Base-by-base conservation (phyloP, 1,139 yeast species). In the Geotrichum candidum region DNA sequence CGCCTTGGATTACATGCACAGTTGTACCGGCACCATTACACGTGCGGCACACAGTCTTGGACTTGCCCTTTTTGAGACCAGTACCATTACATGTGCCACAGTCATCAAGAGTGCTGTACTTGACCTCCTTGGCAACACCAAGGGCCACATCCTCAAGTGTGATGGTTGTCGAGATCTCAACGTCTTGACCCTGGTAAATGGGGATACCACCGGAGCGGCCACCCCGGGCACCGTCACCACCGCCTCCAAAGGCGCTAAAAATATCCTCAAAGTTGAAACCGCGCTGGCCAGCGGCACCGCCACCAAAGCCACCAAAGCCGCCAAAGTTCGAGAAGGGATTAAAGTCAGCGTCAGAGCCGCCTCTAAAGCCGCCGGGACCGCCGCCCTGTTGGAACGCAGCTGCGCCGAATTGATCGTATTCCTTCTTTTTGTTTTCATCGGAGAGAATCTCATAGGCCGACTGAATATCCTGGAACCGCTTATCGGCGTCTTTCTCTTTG, bases 21-120 rank as follows among this genome's bases (percentile, higher is more conserved):
- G 88, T 84, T 56, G 92, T 88, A 9, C 99, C 99, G 0, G 96
- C 83, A 63, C 99, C 99, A 63, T 91, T 92, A 79, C 99, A 94
- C 2, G 90, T 78, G 1, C 84, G 79, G 80, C 99, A 94, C 0
- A 96, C 89, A 23, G 85, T 78, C 73, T 90, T 88, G 73, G 84
- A 82, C 65, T 85, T 86, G 27, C 95, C 95, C 6, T 80, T 72
- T 73, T 92, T 90, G 76, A 94, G 76, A 2, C 99, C 99, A 31
- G 87, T 78, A 7, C 98, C 97, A 50, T 81, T 75, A 78, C 99
- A 94, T 0, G 92, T 81, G 15, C 78, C 76, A 78, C 99, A 94
- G 56, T 85, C 81, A 65, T 86, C 95, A 53, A 89, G 80, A 0
- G 92, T 90, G 63, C 85, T 82, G 73, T 90, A 92, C 64, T 83